These are phyloP conservation scores for Fusarium protoensiforme DNA, from an alignment of 2,329 filamentous ascomycete species.

Conservation along the genomic window DNA sequence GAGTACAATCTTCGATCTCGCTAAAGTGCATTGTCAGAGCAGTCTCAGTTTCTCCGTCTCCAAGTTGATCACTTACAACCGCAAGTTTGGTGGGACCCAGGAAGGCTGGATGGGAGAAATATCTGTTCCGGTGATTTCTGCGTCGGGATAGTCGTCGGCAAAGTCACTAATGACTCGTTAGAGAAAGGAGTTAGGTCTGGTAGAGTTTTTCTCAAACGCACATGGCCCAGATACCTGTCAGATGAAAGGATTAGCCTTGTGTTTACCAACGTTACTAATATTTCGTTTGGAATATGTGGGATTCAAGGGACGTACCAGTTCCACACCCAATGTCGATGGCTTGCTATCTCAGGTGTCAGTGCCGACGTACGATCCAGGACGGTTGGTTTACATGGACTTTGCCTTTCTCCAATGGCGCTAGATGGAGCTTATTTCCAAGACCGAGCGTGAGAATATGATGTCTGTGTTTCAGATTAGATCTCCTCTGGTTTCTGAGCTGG, in stretches of 20 bases:
- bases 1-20: slow-evolving; percentile 45
- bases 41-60: fast-evolving
- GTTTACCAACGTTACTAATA: fast-evolving
- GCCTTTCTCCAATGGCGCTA: slow-evolving; percentile 36
- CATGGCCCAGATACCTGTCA: slow-evolving; percentile 57
- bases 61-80: slow-evolving; percentile 40
- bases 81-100: slow-evolving; percentile 60
- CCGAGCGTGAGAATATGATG: slow-evolving; percentile 38
- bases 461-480: background rate
- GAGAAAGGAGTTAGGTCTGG: background rate
- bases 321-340: slow-evolving; percentile 65
- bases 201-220: slow-evolving; percentile 42
- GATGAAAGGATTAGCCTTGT: background rate
- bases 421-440: slow-evolving; percentile 32
- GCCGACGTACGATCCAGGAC: background rate
- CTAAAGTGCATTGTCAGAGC: background rate
- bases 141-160: slow-evolving; percentile 56
- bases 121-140: slow-evolving; percentile 62
- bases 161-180: slow-evolving; percentile 55
- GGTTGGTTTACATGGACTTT: slow-evolving; percentile 31
- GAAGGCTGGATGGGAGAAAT: slow-evolving; percentile 67
- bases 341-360: slow-evolving; percentile 20
- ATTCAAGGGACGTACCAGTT: slow-evolving; percentile 53
- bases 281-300: no score
- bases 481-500: background rate